These are phyloP conservation scores for Avicennia marina DNA, from an alignment of 257 asterid genomes.

Conservation along the genomic window DNA sequence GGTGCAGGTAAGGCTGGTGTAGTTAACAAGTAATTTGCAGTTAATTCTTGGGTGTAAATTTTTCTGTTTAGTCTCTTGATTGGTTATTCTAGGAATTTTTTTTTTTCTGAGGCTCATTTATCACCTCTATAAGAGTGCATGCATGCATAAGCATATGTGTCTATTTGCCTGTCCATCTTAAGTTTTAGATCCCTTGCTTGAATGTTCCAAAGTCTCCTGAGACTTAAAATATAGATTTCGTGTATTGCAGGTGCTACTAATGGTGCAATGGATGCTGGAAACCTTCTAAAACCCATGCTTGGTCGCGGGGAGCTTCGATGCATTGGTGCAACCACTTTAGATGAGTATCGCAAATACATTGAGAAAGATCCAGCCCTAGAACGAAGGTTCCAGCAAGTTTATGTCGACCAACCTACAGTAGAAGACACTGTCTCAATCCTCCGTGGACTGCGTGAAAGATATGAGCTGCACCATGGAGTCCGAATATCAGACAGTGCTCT, in stretches of 20 bases:
- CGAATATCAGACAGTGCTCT: slow-evolving; percentile 91
- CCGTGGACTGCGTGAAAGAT: slow-evolving; percentile 93
- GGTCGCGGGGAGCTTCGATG: slow-evolving; percentile 98
- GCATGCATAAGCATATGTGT: no score
- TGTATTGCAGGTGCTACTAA: slow-evolving; percentile 71
- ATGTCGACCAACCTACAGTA: slow-evolving; percentile 91
- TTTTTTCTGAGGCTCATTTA: no score
- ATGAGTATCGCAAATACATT: slow-evolving; percentile 87
- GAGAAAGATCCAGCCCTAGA: slow-evolving; percentile 94
- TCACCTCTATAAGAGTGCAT: no score
- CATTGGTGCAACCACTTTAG: slow-evolving; percentile 95
- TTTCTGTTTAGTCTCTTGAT: neutral
- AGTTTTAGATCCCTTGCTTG: no score
- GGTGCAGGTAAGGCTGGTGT: slow-evolving; percentile 68
- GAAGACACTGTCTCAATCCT: slow-evolving; percentile 88
- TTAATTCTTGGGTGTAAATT: no score
- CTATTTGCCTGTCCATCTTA: no score
- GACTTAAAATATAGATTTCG: neutral
- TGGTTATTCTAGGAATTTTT: no score
- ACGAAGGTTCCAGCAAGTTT: slow-evolving; percentile 96
- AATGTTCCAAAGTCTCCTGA: no score
- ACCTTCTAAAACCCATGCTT: slow-evolving; percentile 95
- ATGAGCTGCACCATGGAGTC: slow-evolving; percentile 96
- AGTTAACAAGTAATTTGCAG: no score
- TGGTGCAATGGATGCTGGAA: slow-evolving; percentile 99